Evolutionary conservation across 306 rosid genomes (phyloP).

Genomic region (Corylus americana): DNA sequence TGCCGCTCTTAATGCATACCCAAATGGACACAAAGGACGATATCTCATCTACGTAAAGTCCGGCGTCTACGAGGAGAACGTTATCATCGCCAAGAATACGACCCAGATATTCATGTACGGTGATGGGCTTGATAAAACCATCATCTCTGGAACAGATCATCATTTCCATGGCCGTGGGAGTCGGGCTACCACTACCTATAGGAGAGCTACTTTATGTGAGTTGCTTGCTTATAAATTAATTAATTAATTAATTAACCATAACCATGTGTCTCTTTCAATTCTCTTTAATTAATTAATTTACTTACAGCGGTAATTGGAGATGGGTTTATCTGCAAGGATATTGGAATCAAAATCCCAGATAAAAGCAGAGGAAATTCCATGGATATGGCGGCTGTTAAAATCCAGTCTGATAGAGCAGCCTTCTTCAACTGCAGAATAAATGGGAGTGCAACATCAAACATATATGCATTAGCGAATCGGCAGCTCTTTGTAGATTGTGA

Average conservation of each 20-base stretch:
- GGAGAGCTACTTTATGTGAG: slow-evolving; percentile 35
- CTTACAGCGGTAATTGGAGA: neutral
- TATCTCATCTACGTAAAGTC: slow-evolving; percentile 30
- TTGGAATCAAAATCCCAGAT: neutral
- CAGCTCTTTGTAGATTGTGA: neutral
- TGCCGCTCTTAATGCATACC: slow-evolving; percentile 22
- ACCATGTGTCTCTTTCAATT: neutral
- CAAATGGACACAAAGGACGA: neutral
- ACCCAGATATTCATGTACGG: slow-evolving; percentile 31
- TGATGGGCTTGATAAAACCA: slow-evolving; percentile 26
- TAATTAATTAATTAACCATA: neutral
- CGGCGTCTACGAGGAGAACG: slow-evolving; percentile 29
- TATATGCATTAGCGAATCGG: slow-evolving; percentile 9
- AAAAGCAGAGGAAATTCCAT: neutral
- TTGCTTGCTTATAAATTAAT: no score
- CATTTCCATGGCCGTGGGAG: neutral
- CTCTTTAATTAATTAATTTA: no score
- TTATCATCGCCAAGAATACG: slow-evolving; percentile 28
- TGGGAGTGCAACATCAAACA: neutral
- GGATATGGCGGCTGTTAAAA: neutral
- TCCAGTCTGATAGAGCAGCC: slow-evolving; percentile 1
- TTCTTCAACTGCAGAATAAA: slow-evolving; percentile 12
- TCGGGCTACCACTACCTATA: neutral
- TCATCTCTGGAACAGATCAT: slow-evolving; percentile 20
- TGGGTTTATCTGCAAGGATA: slow-evolving; percentile 4